A percentile compares a stretch with the other conserved stretches of the same genome.
These are phyloP conservation scores for Purpureocillium takamizusanense DNA, from an alignment of 2,329 filamentous ascomycete genomes.

Conservation along the genomic window DNA sequence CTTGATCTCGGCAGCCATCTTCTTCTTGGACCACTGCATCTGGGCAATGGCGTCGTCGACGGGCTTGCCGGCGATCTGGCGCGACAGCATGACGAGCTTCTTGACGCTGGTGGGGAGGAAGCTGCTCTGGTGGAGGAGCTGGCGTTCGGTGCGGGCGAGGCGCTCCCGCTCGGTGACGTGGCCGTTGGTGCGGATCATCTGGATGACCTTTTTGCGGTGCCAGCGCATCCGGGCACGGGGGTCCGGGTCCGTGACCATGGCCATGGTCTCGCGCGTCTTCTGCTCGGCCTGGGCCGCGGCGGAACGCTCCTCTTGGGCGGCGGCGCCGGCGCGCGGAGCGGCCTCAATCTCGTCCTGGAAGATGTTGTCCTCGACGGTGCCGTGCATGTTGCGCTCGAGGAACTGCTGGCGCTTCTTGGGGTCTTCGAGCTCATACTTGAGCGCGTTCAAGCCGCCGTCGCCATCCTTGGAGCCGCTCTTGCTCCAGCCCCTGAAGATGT, in stretches of 20 bases:
- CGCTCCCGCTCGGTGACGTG: slow-evolving; percentile 48
- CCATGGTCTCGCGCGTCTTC: slow-evolving; percentile 42
- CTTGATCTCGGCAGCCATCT: slow-evolving; percentile 70
- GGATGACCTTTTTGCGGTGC: slow-evolving; percentile 77
- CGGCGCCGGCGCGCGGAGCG: slow-evolving; percentile 10
- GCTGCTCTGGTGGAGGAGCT: slow-evolving; percentile 51
- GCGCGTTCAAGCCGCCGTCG: slow-evolving; percentile 13
- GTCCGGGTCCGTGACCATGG: slow-evolving; percentile 63
- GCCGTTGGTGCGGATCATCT: slow-evolving; percentile 56
- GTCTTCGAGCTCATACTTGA: slow-evolving; percentile 28
- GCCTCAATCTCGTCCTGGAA: slow-evolving; percentile 51
- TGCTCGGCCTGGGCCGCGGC: slow-evolving; percentile 24
- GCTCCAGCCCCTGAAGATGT: slow-evolving; percentile 27
- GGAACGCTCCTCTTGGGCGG: slow-evolving; percentile 7
- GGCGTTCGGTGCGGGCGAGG: slow-evolving; percentile 55
- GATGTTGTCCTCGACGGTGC: slow-evolving; percentile 45
- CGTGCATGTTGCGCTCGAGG: slow-evolving; percentile 27
- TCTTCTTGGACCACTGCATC: slow-evolving; percentile 95
- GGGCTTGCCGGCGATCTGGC: slow-evolving; percentile 88
- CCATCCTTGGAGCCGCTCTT: slow-evolving; percentile 19
- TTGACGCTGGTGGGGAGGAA: slow-evolving; percentile 79
- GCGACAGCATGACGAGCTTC: slow-evolving; percentile 79
- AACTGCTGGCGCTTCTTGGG: slow-evolving; percentile 32
- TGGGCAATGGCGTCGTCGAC: slow-evolving; percentile 88
- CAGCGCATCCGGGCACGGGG: slow-evolving; percentile 63